phyloP scores from a whole-genome alignment of 345 rosid genomes.

The Eucalyptus pauciflora region DNA sequence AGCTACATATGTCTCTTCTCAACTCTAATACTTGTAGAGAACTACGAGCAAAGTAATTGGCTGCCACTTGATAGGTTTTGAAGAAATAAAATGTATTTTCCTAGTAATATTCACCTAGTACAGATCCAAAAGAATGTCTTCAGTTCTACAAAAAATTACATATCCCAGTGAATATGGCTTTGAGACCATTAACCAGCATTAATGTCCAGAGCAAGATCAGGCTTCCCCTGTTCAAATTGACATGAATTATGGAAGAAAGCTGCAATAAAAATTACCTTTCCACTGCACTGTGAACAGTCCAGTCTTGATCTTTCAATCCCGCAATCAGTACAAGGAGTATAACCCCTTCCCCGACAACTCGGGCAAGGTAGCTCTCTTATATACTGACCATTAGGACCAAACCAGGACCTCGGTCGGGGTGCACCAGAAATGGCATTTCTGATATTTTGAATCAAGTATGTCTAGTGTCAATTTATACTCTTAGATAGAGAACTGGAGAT shows the following conservation, averaged over 20 bases:
- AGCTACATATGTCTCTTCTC: not conserved
- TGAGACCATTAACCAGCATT: not conserved
- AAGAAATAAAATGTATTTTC: not conserved
- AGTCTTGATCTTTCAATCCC: slow-evolving; percentile 65
- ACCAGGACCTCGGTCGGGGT: slow-evolving; percentile 73
- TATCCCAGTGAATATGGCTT: not conserved
- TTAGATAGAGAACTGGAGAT: not conserved
- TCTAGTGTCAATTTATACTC: not conserved
- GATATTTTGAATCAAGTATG: slow-evolving; percentile 3
- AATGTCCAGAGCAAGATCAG: not conserved
- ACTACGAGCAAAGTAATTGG: not conserved
- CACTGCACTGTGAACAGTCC: slow-evolving; percentile 69
- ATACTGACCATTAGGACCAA: slow-evolving; percentile 92
- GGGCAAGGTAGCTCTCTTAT: slow-evolving; percentile 95
- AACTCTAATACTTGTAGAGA: not conserved
- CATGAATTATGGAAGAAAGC: not conserved
- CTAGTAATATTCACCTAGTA: not conserved
- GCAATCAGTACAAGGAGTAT: slow-evolving; percentile 75
- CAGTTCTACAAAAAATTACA: not conserved
- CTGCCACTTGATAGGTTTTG: not conserved
- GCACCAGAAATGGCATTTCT: slow-evolving; percentile 34
- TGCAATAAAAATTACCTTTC: slow-evolving; percentile 37
- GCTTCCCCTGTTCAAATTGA: not conserved
- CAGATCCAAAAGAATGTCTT: not conserved
- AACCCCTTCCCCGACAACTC: slow-evolving; percentile 89